Evolutionary conservation across 768 basidiomycete species (phyloP).

Genomic region (Suillus weaverae): DNA sequence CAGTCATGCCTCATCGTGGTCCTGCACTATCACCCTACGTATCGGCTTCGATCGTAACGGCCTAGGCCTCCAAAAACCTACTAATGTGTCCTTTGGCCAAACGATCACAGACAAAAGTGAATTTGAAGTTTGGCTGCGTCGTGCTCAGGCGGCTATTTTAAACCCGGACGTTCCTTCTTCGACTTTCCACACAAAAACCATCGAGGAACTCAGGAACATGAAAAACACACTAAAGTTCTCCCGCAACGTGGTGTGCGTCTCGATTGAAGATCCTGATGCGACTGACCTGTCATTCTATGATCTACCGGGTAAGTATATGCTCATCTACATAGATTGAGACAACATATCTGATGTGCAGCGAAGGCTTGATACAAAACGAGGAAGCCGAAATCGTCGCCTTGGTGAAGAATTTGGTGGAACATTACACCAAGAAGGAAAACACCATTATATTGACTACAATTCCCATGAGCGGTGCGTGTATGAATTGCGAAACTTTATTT

Average conservation of each 20-base stretch:
- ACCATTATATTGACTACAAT: conserved; percentile 66
- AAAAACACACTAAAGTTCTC: conserved; percentile 41
- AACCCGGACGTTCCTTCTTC: conserved; percentile 21
- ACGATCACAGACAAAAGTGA: conserved; percentile 28
- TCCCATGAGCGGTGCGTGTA: conserved; percentile 56
- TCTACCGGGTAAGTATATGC: conserved; percentile 43
- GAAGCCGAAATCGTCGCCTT: conserved; percentile 40
- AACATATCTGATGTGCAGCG: conserved; percentile 8
- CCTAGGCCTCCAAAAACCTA: conserved; percentile 18
- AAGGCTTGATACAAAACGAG: conserved; percentile 62
- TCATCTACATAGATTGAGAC: background rate
- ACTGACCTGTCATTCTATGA: conserved; percentile 56
- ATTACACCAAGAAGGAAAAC: conserved; percentile 48
- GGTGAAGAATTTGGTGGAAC: conserved; percentile 48
- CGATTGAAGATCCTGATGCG: conserved; percentile 43
- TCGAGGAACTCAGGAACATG: conserved; percentile 30
- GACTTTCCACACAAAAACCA: conserved; percentile 23
- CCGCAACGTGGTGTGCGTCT: conserved; percentile 49
- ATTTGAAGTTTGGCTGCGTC: conserved; percentile 45
- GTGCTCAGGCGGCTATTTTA: conserved; percentile 48
- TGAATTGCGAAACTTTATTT: background rate
- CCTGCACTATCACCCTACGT: conserved; percentile 45
- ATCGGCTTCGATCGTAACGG: conserved; percentile 34
- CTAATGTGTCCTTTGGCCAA: conserved; percentile 32
- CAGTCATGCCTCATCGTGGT: conserved; percentile 38